A percentile compares a stretch with the other conserved stretches of the same genome.
Evolutionary conservation across 441 rosid species (phyloP).

Genomic region (Rhodomyrtus psidioides): DNA sequence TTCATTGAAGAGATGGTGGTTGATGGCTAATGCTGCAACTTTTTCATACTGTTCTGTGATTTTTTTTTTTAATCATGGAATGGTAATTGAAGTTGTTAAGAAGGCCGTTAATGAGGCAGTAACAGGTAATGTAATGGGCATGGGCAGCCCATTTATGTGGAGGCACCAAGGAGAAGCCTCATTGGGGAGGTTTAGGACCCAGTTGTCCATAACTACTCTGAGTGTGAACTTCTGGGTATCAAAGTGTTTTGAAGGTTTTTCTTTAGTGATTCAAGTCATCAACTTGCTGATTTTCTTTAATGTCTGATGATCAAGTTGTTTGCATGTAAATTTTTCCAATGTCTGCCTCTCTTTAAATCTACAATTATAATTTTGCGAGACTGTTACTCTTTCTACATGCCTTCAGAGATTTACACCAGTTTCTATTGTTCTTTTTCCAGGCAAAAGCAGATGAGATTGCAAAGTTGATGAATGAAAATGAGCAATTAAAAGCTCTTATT

Average conservation of each 20-base stretch:
- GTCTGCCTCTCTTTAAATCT: background rate
- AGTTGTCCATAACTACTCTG: background rate
- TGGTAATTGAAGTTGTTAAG: background rate
- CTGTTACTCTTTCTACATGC: background rate
- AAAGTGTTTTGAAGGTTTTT: background rate
- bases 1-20: background rate
- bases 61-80: background rate
- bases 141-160: background rate
- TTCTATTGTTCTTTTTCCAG: conserved; percentile 25
- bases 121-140: background rate
- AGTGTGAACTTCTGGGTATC: background rate
- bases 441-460: conserved; percentile 99
- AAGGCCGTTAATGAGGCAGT: background rate
- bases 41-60: background rate
- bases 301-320: background rate
- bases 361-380: background rate
- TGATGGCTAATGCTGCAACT: background rate
- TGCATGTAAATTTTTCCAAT: background rate
- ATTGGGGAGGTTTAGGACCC: background rate
- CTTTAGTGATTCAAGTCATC: background rate
- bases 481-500: conserved; percentile 69
- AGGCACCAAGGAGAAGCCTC: background rate
- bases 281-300: background rate
- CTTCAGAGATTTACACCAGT: background rate
- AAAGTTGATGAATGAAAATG: conserved; percentile 92